These are phyloP conservation scores for Begonia peltatifolia DNA, from an alignment of 306 rosid genomes.

Conservation along the genomic window DNA sequence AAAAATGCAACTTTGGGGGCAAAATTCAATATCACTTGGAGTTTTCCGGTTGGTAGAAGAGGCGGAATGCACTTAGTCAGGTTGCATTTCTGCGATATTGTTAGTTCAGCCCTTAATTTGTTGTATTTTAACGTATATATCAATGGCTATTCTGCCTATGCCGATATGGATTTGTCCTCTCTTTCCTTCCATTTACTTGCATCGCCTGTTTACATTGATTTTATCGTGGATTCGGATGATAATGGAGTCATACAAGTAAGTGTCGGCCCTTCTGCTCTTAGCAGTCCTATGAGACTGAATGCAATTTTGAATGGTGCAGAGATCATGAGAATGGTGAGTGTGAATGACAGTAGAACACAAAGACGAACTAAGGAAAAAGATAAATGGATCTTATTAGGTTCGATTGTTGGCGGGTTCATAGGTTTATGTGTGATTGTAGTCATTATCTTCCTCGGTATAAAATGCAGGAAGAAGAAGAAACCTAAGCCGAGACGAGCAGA, in stretches of 20 bases:
- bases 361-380: conserved; percentile 16
- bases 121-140: conserved; percentile 75
- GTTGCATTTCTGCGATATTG: conserved; percentile 87
- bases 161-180: conserved; percentile 69
- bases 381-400: conserved; percentile 43
- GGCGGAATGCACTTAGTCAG: conserved; percentile 45
- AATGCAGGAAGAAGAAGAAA: conserved; percentile 50
- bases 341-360: conserved; percentile 5
- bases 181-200: conserved; percentile 44
- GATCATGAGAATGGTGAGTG: conserved; percentile 68
- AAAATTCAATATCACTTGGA: conserved; percentile 73
- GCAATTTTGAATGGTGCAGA: conserved; percentile 97
- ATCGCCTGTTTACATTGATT: conserved; percentile 68
- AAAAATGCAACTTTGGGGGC: conserved; percentile 24
- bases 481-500: conserved; percentile 34
- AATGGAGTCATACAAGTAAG: conserved; percentile 47
- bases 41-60: conserved; percentile 37
- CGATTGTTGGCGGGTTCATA: conserved; percentile 49
- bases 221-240: conserved; percentile 49
- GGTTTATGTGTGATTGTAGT: conserved; percentile 21
- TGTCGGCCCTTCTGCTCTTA: conserved; percentile 81
- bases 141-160: conserved; percentile 55
- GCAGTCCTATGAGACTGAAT: conserved; percentile 43
- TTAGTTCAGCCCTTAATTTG: conserved; percentile 46
- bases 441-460: conserved; percentile 33